Percentiles rank a stretch among this genome's conserved stretches.
Conservation (phyloP, 345 rosid genomes). For the Salix purpurea region DNA sequence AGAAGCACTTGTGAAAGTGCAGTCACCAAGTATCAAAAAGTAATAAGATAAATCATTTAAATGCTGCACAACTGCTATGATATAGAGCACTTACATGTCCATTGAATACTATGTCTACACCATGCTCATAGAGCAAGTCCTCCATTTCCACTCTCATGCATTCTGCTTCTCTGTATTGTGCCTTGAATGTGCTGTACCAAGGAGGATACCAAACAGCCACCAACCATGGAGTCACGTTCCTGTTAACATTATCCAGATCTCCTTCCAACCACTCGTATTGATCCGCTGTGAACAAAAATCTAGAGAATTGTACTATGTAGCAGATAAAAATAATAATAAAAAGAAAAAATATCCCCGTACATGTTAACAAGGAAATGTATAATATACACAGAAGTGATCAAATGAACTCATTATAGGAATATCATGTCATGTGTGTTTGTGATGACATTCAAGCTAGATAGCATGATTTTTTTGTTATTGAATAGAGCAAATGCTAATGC, state of each 20-base stretch:
- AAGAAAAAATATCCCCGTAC: neutral
- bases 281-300: slow-evolving; percentile 46
- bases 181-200: slow-evolving; percentile 79
- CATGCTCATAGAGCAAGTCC: slow-evolving; percentile 50
- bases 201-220: slow-evolving; percentile 77
- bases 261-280: slow-evolving; percentile 75
- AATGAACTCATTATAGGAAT: neutral
- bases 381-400: neutral
- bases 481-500: neutral
- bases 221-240: slow-evolving; percentile 82
- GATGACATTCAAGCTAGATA: too few relatives aligned
- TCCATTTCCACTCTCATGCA: slow-evolving; percentile 84
- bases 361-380: neutral
- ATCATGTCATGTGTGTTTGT: too few relatives aligned
- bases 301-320: slow-evolving; percentile 5
- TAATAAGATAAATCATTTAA: neutral
- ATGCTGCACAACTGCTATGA: neutral
- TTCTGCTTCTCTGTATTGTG: slow-evolving; percentile 79
- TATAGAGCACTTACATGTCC: slow-evolving; percentile 52
- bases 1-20: neutral
- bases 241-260: slow-evolving; percentile 54
- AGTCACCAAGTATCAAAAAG: too few relatives aligned
- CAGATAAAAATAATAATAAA: neutral
- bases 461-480: too few relatives aligned
- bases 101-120: slow-evolving; percentile 75